These are phyloP conservation scores for Pneumocystis canis DNA, from an alignment of 1,139 yeast genomes.

Conservation along the genomic window DNA sequence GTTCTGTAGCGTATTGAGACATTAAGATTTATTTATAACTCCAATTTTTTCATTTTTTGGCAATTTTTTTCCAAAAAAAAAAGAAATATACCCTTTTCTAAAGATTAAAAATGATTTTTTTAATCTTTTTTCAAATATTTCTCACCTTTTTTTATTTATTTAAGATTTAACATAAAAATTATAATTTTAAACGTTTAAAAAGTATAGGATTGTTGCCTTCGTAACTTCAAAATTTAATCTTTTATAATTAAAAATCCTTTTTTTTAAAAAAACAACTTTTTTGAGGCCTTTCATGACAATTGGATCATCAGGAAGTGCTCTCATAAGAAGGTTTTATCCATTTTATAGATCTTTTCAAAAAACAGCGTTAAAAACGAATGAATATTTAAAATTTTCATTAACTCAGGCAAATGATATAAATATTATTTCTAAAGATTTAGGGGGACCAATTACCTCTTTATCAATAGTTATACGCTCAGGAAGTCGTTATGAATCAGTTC, in stretches of 20 bases:
- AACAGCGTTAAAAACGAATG: not conserved
- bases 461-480: constrained; percentile 79
- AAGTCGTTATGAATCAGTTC: constrained; percentile 56
- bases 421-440: constrained; percentile 33
- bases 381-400: not conserved
- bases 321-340: not conserved
- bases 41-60: not conserved
- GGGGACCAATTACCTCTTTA: constrained; percentile 50
- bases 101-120: not conserved
- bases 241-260: not conserved
- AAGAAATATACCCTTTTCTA: not conserved
- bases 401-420: constrained; percentile 22
- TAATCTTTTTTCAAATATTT: not conserved
- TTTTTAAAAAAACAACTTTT: not conserved
- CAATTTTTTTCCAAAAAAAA: not conserved
- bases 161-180: not conserved
- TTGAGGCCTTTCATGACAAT: not conserved
- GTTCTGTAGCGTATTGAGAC: constrained; percentile 18
- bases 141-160: not conserved
- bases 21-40: not conserved
- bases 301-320: not conserved
- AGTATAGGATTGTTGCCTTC: not conserved
- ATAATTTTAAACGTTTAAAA: not conserved
- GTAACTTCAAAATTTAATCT: not conserved
- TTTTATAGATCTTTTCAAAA: not conserved